Conservation (phyloP, 2,329 filamentous ascomycete genomes). For the Pseudogymnoascus sp. region DNA sequence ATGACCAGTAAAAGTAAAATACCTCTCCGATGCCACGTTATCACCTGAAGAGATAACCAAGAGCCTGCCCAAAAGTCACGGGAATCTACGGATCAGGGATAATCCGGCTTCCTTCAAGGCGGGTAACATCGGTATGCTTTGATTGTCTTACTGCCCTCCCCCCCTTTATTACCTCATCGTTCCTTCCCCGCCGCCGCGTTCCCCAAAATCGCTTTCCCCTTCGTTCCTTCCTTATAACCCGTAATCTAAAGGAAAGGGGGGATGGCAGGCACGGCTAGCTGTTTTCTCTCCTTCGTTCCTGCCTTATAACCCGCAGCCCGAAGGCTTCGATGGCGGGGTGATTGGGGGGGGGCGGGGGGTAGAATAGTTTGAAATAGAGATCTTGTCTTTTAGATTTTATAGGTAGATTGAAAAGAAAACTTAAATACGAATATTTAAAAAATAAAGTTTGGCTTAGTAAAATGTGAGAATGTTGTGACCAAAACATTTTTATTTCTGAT, state of each 20-base stretch:
- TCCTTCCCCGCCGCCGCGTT: background rate
- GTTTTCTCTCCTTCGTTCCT: background rate
- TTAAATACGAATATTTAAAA: background rate
- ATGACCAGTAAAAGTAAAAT: too few relatives aligned
- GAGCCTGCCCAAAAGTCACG: too few relatives aligned
- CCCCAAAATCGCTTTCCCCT: background rate
- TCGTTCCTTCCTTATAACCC: background rate
- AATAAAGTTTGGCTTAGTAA: background rate
- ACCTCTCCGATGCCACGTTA: too few relatives aligned
- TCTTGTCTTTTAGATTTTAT: background rate
- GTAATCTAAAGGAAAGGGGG: too few relatives aligned
- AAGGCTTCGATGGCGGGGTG: background rate
- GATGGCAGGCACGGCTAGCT: too few relatives aligned
- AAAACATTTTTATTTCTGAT: background rate
- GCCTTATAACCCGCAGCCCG: background rate
- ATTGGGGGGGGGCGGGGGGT: background rate
- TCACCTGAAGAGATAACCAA: too few relatives aligned
- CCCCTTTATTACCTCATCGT: background rate
- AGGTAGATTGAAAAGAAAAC: background rate
- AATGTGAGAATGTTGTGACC: background rate
- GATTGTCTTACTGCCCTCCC: background rate
- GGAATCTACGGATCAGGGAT: too few relatives aligned
- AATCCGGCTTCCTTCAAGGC: constrained; percentile 32
- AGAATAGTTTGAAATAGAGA: background rate
- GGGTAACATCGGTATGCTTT: constrained; percentile 47